Percentiles rank a stretch among this genome's conserved stretches.
phyloP scores from a whole-genome alignment of 2,329 filamentous ascomycete genomes.

The Aspergillus novofumigatus region DNA sequence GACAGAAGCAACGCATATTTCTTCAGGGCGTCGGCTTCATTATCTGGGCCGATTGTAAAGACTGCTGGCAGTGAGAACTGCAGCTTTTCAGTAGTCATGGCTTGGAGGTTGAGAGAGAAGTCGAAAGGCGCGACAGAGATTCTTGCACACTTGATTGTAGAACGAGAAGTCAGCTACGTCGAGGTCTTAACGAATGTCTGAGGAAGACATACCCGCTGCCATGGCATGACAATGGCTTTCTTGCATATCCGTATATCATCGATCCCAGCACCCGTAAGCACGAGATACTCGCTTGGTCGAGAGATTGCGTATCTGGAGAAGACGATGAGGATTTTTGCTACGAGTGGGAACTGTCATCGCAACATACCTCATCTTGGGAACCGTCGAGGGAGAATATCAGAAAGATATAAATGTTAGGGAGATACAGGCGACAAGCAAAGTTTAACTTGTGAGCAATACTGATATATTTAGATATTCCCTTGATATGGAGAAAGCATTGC shows the following conservation, averaged over 20 bases:
- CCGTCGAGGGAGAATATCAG: background rate
- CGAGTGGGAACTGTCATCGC: background rate
- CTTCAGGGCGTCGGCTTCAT: conserved; percentile 64
- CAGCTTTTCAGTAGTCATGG: conserved; percentile 86
- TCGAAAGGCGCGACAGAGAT: conserved; percentile 56
- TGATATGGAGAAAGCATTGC: no score
- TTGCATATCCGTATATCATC: conserved; percentile 73
- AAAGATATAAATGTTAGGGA: no score
- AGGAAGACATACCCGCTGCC: conserved; percentile 53
- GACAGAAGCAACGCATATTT: conserved; percentile 81
- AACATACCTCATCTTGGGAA: conserved; percentile 16
- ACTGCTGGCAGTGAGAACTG: conserved; percentile 78
- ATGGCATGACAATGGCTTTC: conserved; percentile 67
- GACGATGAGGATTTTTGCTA: background rate
- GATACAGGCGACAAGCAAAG: no score
- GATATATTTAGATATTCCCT: no score
- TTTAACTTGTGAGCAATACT: no score
- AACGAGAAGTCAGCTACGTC: background rate
- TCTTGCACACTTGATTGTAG: conserved; percentile 23
- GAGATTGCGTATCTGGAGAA: conserved; percentile 62
- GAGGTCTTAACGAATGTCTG: background rate
- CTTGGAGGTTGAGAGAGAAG: conserved; percentile 76
- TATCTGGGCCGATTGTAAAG: conserved; percentile 78
- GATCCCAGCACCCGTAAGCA: conserved; percentile 76
- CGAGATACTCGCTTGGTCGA: conserved; percentile 77